These are phyloP conservation scores for Lyophyllum shimeji DNA, from an alignment of 768 basidiomycete genomes.

Conservation along the genomic window DNA sequence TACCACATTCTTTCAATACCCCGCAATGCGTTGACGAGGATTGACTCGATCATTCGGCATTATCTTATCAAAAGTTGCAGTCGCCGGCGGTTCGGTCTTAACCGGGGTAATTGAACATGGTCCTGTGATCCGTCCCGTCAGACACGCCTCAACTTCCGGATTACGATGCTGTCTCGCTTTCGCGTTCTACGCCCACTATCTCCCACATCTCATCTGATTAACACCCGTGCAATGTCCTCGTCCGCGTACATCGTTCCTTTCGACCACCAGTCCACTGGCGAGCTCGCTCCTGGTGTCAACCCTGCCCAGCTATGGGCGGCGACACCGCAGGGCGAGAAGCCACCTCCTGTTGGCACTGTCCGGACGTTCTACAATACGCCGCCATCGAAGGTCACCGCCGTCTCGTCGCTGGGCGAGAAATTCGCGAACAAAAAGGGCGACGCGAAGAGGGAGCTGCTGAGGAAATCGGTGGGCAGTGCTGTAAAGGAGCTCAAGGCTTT, in stretches of 20 bases:
- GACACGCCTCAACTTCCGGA: constrained; percentile 3
- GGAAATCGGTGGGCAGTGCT: constrained; percentile 70
- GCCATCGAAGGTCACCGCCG: constrained; percentile 43
- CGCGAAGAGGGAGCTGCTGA: constrained; percentile 61
- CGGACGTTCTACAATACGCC: constrained; percentile 65
- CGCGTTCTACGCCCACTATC: constrained; percentile 17
- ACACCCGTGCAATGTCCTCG: constrained; percentile 45
- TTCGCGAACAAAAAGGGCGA: constrained; percentile 45
- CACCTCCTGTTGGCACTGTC: constrained; percentile 60
- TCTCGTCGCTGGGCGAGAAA: constrained; percentile 59
- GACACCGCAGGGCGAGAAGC: constrained; percentile 49
- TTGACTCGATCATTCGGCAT: background rate
- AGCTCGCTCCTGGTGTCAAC: constrained; percentile 37
- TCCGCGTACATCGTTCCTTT: constrained; percentile 59
- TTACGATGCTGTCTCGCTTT: constrained; percentile 15
- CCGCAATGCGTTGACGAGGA: background rate
- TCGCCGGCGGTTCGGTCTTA: background rate
- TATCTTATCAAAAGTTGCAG: constrained; percentile 1
- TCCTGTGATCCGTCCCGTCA: constrained; percentile 13
- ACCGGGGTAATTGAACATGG: background rate
- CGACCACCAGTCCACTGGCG: constrained; percentile 42
- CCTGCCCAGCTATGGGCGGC: constrained; percentile 51
- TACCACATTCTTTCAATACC: background rate
- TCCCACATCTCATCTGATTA: constrained; percentile 19
- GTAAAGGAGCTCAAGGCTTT: constrained; percentile 66